Base-by-base conservation (phyloP, 129 eudicot species). In the Rutidosis leptorrhynchoides region DNA sequence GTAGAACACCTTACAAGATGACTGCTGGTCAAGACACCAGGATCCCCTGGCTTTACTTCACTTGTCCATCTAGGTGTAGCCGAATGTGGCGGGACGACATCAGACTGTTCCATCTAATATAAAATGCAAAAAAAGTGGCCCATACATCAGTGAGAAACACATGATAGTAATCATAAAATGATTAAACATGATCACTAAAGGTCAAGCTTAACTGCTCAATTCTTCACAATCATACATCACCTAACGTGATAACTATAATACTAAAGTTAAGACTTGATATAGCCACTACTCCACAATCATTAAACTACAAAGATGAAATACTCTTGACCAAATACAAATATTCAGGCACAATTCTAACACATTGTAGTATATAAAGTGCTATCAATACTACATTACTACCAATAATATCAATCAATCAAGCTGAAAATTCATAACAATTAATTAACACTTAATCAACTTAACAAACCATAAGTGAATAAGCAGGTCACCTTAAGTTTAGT, bases 401-500 rank as follows among this genome's bases (percentile, higher is more conserved):
- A 7, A 24, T 8, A 11, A 11, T 3, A 25, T 4, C 10, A 56
- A 56, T 23, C 62, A 16, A 5, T 43, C n/a, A 1, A 42, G n/a
- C 46, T 7, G 46, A 2, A 7, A 6, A 40, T 15, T 7, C 19
- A 42, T 10, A 42, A 16, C 49, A 42, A 42, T 8, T 42, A 11
- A 42, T 1, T 3, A 42, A 4, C 2, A 42, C 1, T 4, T n/a
- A 16, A 42, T 10, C 2, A 42, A 42, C 2, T 42, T 16, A 42
- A 8, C 20, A 12, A 46, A 46, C 23, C 23, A 20, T 1, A 7
- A 49, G 10, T n/a, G 11, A 7, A 46, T 2, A 15, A 62, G 37
- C 19, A 68, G 35, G 12, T 67, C 46, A 85, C 96, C 96, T 82
- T 83, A 45, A 69, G 75, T 58, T 85, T 85, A 14, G 82, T 22